These are phyloP conservation scores for Phytopythium cucurbitacearum DNA, from an alignment of 352 stramenopile genomes.

Conservation along the genomic window DNA sequence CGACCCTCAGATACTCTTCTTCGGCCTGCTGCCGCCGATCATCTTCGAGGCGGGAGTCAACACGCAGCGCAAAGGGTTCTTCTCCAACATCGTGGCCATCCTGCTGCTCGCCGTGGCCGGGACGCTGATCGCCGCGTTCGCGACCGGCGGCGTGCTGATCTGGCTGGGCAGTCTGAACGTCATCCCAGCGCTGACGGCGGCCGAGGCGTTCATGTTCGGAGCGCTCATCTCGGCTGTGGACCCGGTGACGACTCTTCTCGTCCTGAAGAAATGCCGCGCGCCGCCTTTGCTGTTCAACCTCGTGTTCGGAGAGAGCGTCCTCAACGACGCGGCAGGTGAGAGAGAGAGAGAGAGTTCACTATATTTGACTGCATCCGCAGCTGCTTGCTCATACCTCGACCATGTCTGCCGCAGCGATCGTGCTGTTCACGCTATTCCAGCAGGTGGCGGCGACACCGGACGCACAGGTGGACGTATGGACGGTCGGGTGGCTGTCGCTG, in stretches of 20 bases:
- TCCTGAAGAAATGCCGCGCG: constrained; percentile 60
- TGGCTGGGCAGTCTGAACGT: constrained; percentile 29
- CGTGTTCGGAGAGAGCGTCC: constrained; percentile 82
- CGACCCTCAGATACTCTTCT: constrained; percentile 51
- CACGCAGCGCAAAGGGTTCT: constrained; percentile 58
- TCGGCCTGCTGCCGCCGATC: constrained; percentile 55
- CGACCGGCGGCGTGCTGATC: constrained; percentile 36
- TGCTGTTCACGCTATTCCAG: constrained; percentile 64
- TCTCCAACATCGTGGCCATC: constrained; percentile 41
- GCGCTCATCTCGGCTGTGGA: constrained; percentile 80
- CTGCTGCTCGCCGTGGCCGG: constrained; percentile 37
- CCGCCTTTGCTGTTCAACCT: constrained; percentile 78
- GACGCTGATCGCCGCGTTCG: constrained; percentile 49
- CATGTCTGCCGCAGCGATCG: constrained; percentile 36
- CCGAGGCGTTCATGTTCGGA: constrained; percentile 74
- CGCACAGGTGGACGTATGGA: constrained; percentile 18
- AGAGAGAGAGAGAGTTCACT: not conserved
- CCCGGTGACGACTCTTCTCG: constrained; percentile 73
- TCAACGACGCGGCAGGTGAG: constrained; percentile 62
- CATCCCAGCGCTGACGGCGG: constrained; percentile 39
- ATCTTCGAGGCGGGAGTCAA: constrained; percentile 65
- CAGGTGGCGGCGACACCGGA: constrained; percentile 44
- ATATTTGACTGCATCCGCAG: not conserved
- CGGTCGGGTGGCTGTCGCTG: constrained; percentile 19
- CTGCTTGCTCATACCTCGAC: not conserved